Conservation (phyloP, 345 rosid genomes). For the Ricinus communis region DNA sequence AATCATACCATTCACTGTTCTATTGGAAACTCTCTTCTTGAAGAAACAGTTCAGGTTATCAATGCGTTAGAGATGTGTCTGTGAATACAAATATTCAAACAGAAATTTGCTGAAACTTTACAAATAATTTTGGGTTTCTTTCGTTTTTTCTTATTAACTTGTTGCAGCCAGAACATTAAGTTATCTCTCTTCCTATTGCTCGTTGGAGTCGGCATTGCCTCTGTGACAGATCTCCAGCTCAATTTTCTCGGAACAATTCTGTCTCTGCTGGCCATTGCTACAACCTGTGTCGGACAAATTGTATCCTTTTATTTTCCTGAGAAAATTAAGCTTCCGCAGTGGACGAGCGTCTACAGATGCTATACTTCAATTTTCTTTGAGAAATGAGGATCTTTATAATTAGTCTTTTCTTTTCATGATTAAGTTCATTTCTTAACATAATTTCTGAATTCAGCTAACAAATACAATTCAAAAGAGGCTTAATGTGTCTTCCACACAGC, state of each 20-base stretch:
- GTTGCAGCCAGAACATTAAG: slow-evolving; percentile 77
- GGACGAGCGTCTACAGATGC: too few species aligned
- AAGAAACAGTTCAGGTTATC: slow-evolving; percentile 87
- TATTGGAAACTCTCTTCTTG: slow-evolving; percentile 86
- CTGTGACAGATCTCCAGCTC: slow-evolving; percentile 96
- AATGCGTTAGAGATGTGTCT: background rate
- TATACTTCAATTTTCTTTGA: too few species aligned
- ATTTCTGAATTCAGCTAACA: slow-evolving; percentile 60
- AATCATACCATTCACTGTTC: slow-evolving; percentile 93
- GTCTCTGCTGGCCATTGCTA: slow-evolving; percentile 78
- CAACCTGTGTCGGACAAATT: slow-evolving; percentile 97
- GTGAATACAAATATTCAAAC: background rate
- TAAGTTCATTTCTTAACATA: slow-evolving; percentile 23
- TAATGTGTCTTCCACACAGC: slow-evolving; percentile 92
- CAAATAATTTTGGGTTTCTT: too few species aligned
- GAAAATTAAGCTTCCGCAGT: too few species aligned
- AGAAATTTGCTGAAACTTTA: background rate
- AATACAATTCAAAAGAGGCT: slow-evolving; percentile 92
- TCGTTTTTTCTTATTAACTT: background rate
- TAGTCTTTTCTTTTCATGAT: background rate
- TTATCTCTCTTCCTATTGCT: slow-evolving; percentile 64
- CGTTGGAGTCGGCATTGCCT: slow-evolving; percentile 89
- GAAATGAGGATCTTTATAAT: too few species aligned
- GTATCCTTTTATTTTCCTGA: slow-evolving; percentile 47
- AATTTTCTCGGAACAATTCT: slow-evolving; percentile 74